A percentile compares a stretch with the other conserved stretches of the same genome.
Conservation (phyloP, 2,329 filamentous ascomycete genomes). For the Aureobasidium sp. region DNA sequence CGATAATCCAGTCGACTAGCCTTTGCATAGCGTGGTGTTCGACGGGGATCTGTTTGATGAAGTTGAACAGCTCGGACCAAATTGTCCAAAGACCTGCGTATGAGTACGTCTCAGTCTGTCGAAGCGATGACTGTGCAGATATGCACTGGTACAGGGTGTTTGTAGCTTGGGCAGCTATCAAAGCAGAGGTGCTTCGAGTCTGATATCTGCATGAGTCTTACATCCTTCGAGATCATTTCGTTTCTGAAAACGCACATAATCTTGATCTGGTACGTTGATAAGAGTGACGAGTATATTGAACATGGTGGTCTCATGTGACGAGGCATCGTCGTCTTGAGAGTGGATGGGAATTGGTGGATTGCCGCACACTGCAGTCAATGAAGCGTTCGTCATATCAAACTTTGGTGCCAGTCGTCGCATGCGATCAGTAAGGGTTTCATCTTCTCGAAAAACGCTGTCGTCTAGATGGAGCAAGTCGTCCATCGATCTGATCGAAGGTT, state of each 20-base stretch:
- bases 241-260: not conserved
- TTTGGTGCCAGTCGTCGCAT: not conserved
- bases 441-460: not conserved
- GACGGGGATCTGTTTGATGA: not conserved
- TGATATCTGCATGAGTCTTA: not conserved
- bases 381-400: not conserved
- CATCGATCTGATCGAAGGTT: too few species aligned
- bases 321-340: not conserved
- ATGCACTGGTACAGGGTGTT: not conserved
- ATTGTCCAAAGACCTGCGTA: not conserved
- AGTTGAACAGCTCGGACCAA: not conserved
- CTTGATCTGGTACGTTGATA: not conserved
- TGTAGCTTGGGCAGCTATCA: not conserved
- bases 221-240: too few species aligned
- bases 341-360: not conserved
- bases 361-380: not conserved
- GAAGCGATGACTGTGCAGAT: not conserved
- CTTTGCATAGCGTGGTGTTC: constrained; percentile 4
- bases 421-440: not conserved
- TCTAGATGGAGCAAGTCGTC: not conserved
- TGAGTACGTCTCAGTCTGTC: not conserved
- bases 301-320: not conserved
- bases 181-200: not conserved
- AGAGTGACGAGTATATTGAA: not conserved
- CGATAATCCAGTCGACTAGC: not conserved